These are phyloP conservation scores for Apiotrichum brassicae DNA, from an alignment of 1,284 basidiomycete species.

Conservation along the genomic window DNA sequence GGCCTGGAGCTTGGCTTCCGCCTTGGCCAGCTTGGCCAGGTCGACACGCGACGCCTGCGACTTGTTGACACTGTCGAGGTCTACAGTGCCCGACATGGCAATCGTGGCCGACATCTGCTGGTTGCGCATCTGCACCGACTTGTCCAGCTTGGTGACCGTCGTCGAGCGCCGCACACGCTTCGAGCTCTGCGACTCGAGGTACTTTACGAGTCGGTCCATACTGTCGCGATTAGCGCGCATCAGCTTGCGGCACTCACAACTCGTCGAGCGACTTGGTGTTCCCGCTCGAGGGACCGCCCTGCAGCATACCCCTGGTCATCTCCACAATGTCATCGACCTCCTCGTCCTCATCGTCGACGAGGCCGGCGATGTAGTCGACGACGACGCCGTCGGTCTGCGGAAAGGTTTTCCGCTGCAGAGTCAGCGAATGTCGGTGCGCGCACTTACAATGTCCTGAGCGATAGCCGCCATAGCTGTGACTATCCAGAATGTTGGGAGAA, in stretches of 20 bases:
- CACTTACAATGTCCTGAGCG: constrained; percentile 14
- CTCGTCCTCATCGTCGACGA: constrained; percentile 87
- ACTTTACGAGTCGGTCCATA: constrained; percentile 56
- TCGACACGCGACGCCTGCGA: constrained; percentile 93
- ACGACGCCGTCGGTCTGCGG: constrained; percentile 90
- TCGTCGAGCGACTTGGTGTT: constrained; percentile 42
- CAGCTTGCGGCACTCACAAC: constrained; percentile 18
- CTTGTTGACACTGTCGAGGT: constrained; percentile 89
- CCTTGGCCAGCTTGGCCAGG: constrained; percentile 95
- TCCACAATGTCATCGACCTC: constrained; percentile 75
- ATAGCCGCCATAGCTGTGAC: constrained; percentile 24
- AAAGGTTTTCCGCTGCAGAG: constrained; percentile 56
- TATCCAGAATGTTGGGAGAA: too few relatives aligned
- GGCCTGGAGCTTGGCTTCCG: constrained; percentile 94
- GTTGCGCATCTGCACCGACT: constrained; percentile 90
- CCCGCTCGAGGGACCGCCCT: constrained; percentile 35
- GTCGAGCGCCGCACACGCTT: constrained; percentile 49
- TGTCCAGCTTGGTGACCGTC: constrained; percentile 69
- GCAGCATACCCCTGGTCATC: constrained; percentile 66
- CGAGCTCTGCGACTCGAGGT: constrained; percentile 62
- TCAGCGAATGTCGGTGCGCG: constrained; percentile 1
- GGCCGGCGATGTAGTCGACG: constrained; percentile 83
- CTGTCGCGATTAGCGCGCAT: constrained; percentile 27
- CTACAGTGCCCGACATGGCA: constrained; percentile 76
- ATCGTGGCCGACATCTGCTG: constrained; percentile 73